Conservation (phyloP, 352 stramenopile genomes). For the Pythium brassicae region DNA sequence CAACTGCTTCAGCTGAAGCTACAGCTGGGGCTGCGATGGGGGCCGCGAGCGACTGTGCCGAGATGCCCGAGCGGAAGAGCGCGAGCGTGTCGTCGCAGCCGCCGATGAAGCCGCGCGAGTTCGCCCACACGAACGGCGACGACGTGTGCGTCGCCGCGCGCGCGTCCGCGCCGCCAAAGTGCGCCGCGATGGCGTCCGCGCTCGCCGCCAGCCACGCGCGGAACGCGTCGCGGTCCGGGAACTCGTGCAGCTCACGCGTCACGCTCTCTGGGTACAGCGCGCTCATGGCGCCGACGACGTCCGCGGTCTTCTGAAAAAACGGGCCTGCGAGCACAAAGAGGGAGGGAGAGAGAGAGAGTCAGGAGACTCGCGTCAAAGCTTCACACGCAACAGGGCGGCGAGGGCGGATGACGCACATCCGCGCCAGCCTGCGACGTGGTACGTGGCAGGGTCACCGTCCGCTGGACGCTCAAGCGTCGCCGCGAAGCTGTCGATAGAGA, state of each 20-base stretch:
- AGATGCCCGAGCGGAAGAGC: constrained; percentile 50
- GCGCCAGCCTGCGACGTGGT: constrained; percentile 71
- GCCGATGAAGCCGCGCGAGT: constrained; percentile 52
- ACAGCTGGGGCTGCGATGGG: constrained; percentile 2
- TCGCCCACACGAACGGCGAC: constrained; percentile 77
- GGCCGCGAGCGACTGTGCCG: constrained; percentile 6
- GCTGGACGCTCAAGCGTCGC: constrained; percentile 28
- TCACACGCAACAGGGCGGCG: not conserved
- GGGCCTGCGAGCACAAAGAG: constrained; percentile 15
- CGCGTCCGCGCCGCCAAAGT: constrained; percentile 32
- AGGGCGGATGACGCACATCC: constrained; percentile 29
- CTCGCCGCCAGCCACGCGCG: constrained; percentile 44
- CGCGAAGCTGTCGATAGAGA: constrained; percentile 23
- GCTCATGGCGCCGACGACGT: constrained; percentile 63
- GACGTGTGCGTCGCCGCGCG: constrained; percentile 46
- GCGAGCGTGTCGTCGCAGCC: constrained; percentile 62
- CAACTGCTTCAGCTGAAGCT: not conserved
- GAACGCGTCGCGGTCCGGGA: constrained; percentile 55
- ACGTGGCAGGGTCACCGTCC: constrained; percentile 26
- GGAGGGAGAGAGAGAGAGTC: not conserved
- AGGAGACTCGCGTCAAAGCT: not conserved
- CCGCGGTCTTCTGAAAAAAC: constrained; percentile 53
- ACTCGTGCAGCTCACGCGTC: constrained; percentile 36
- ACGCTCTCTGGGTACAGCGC: constrained; percentile 55
- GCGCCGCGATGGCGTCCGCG: constrained; percentile 25